These are phyloP conservation scores for Colletotrichum scovillei DNA, from an alignment of 2,329 filamentous ascomycete genomes.

Conservation along the genomic window DNA sequence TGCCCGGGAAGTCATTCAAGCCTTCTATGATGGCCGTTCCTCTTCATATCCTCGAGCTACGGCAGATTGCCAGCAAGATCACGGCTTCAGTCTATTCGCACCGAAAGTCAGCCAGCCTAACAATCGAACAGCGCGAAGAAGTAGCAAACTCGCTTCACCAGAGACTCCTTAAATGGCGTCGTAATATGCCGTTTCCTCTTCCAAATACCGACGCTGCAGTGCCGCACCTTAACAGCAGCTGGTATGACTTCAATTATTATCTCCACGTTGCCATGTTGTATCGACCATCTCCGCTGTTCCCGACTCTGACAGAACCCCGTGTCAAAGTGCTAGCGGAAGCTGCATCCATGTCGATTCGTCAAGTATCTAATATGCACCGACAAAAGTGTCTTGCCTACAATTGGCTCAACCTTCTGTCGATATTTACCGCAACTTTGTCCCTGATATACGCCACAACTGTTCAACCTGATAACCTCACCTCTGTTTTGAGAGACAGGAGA, in stretches of 20 bases:
- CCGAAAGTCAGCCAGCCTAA: constrained; percentile 31
- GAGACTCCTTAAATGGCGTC: constrained; percentile 56
- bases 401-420: constrained; percentile 52
- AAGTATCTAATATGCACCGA: constrained; percentile 50
- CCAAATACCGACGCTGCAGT: constrained; percentile 51
- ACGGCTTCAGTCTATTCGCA: constrained; percentile 49
- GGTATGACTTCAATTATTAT: constrained; percentile 62
- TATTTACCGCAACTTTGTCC: constrained; percentile 55
- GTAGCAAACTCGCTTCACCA: constrained; percentile 50
- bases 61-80: constrained; percentile 55
- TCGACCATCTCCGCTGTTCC: constrained; percentile 55
- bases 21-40: constrained; percentile 52
- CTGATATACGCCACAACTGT: constrained; percentile 56
- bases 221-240: constrained; percentile 55
- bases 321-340: constrained; percentile 52
- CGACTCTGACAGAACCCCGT: constrained; percentile 46
- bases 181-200: constrained; percentile 56
- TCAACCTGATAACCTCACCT: constrained; percentile 46
- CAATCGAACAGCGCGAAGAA: constrained; percentile 42
- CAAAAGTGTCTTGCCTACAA: constrained; percentile 55
- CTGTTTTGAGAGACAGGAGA: constrained; percentile 41
- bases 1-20: constrained; percentile 41
- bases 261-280: constrained; percentile 57
- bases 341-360: constrained; percentile 55
- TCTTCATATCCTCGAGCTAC: constrained; percentile 53